Percentiles rank a stretch among this genome's conserved stretches.
Evolutionary conservation across 805 yeast genomes (phyloP).

Genomic region (Tetrapisispora taiwanensis): DNA sequence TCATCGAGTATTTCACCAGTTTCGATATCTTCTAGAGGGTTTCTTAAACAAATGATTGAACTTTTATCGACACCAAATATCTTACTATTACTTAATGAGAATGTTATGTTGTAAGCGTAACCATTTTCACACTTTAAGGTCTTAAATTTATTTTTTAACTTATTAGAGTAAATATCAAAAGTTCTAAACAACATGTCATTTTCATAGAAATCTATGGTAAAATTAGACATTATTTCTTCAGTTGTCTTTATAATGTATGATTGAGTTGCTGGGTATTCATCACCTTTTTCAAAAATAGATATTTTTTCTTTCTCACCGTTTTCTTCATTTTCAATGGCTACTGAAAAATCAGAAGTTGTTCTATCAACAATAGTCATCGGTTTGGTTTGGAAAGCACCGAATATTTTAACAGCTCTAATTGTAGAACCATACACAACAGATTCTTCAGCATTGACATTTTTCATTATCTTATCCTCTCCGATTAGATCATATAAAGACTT

Average conservation of each 20-base stretch:
- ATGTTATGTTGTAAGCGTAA: slow-evolving; percentile 32
- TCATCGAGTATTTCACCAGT: slow-evolving; percentile 38
- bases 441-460: slow-evolving; percentile 91
- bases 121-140: slow-evolving; percentile 33
- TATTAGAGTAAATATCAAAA: slow-evolving; percentile 14
- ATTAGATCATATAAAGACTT: slow-evolving; percentile 42
- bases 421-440: slow-evolving; percentile 86
- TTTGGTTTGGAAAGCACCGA: slow-evolving; percentile 54
- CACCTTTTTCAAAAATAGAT: slow-evolving; percentile 40
- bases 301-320: slow-evolving; percentile 24
- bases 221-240: slow-evolving; percentile 17
- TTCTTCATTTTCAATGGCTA: slow-evolving; percentile 9
- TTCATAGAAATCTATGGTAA: slow-evolving; percentile 29
- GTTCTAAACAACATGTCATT: slow-evolving; percentile 12
- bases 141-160: slow-evolving; percentile 28
- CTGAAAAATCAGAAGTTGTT: slow-evolving; percentile 39
- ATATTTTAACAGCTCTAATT: slow-evolving; percentile 65
- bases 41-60: slow-evolving; percentile 34
- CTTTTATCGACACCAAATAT: slow-evolving; percentile 39
- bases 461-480: slow-evolving; percentile 48
- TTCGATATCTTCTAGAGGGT: slow-evolving; percentile 27
- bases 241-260: slow-evolving; percentile 30
- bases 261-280: slow-evolving; percentile 26
- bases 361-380: slow-evolving; percentile 48
- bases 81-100: slow-evolving; percentile 40